Base-by-base conservation (phyloP, 108 stramenopile genomes). In the Mediolabrus comicus region DNA sequence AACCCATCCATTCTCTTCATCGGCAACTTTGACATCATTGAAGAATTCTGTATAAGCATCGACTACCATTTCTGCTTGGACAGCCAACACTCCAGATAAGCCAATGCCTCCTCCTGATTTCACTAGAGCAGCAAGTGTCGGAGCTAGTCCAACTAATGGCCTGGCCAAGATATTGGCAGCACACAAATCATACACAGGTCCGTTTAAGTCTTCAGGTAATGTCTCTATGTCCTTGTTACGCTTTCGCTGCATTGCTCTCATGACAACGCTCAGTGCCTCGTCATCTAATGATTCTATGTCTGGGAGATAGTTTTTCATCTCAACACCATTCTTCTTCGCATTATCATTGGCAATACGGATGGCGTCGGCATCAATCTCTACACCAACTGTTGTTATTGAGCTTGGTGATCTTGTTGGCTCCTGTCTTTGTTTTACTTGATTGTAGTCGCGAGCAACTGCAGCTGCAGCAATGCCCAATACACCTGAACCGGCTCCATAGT, bases 361-460 rank as follows among this genome's bases (percentile, higher is more conserved):
- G 1, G 92, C 89, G 76, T 93, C 92, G 12, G 86, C 84, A 66
- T 92, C 91, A 64, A 92, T 87, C 41, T 92, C 91, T 51, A 92
- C 77, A 39, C 91, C 91, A 10, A 92, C 62, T 43, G 83, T 75
- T 9, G 36, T 56, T 4, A 83, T 69, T 49, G 53, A 72, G 34
- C 56, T 41, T 16, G 70, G 13, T 28, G 36, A 7, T 14, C 34
- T 38, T 65, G 4, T 43, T 19, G 14, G 36, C 30, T 31, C 24
- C 22, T 25, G 39, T 34, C 11, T 53, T 28, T 29, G 32, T 4
- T 27, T 53, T 43, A 32, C 34, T 53, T 63, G 33, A 27, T 74
- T 66, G 55, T 76, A 59, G 25, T 63, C 67, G 29, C 67, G 76
- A 33, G 80, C 71, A 59, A 92, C 60, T 53, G 74, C 72, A 33